These are phyloP conservation scores for Hemisphaericaspora xylanilytica DNA, from an alignment of 1,139 yeast genomes.

Conservation along the genomic window DNA sequence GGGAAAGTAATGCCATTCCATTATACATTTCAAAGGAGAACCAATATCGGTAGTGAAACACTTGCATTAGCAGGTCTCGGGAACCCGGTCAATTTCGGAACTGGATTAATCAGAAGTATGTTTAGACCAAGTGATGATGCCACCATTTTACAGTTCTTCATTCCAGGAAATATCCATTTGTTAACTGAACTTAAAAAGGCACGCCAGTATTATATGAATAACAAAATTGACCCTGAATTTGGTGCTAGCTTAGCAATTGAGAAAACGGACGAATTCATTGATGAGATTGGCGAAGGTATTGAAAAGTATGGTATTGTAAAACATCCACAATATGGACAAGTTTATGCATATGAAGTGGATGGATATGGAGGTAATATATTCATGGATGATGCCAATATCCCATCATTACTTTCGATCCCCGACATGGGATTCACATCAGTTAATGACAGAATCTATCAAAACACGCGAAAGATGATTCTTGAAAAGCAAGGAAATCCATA, in stretches of 20 bases:
- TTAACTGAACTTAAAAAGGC: conserved; percentile 55
- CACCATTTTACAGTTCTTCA: conserved; percentile 71
- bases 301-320: conserved; percentile 59
- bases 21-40: conserved; percentile 70
- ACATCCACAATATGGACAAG: conserved; percentile 71
- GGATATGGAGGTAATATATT: conserved; percentile 73
- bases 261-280: conserved; percentile 36
- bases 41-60: conserved; percentile 79
- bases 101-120: conserved; percentile 79
- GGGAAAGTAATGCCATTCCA: conserved; percentile 52
- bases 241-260: conserved; percentile 15
- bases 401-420: conserved; percentile 78
- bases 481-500: conserved; percentile 76
- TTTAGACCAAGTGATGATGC: conserved; percentile 93
- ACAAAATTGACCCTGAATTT: conserved; percentile 5
- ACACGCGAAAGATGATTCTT: conserved; percentile 75
- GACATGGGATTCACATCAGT: conserved; percentile 64
- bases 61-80: conserved; percentile 76
- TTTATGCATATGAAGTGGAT: conserved; percentile 86
- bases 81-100: conserved; percentile 71
- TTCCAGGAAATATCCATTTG: conserved; percentile 85
- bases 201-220: conserved; percentile 20
- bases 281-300: conserved; percentile 53
- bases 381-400: conserved; percentile 92
- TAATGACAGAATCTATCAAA: conserved; percentile 63